A percentile compares a stretch with the other conserved stretches of the same genome.
Conservation (phyloP, 345 rosid species). For the Syzygium aqueum region DNA sequence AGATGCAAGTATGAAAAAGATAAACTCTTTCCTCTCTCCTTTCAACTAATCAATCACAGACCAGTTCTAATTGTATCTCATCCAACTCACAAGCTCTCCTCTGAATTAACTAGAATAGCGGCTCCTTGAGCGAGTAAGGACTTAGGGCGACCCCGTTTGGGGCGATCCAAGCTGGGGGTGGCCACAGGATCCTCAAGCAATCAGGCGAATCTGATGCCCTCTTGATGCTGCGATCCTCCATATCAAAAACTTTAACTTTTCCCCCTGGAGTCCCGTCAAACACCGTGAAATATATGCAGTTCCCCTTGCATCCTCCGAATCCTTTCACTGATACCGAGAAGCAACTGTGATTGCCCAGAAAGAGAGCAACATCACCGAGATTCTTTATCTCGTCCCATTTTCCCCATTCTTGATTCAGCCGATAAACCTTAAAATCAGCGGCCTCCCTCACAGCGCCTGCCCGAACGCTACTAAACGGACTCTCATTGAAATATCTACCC, state of each 20-base stretch:
- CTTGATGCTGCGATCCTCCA: slow-evolving; percentile 2
- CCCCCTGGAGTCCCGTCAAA: too few species aligned
- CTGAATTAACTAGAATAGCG: not conserved
- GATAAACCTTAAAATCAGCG: slow-evolving; percentile 20
- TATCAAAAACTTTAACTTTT: not conserved
- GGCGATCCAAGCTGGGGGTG: not conserved
- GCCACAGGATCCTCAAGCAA: slow-evolving; percentile 1
- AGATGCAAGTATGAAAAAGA: not conserved
- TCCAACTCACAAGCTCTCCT: not conserved
- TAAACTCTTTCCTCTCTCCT: not conserved
- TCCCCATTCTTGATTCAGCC: slow-evolving; percentile 21
- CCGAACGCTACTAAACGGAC: not conserved
- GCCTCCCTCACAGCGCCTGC: not conserved
- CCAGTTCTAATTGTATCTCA: not conserved
- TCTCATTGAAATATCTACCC: not conserved
- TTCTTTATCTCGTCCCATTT: slow-evolving; percentile 24
- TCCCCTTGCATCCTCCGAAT: slow-evolving; percentile 9
- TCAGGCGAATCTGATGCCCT: not conserved
- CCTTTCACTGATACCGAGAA: slow-evolving; percentile 16
- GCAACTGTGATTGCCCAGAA: slow-evolving; percentile 14
- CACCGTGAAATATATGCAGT: not conserved
- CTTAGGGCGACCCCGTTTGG: not conserved
- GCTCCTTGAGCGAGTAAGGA: not conserved
- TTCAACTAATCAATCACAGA: not conserved
- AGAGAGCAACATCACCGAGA: slow-evolving; percentile 13